Evolutionary conservation across 2,329 filamentous ascomycete species (phyloP).

Genomic region (Pseudonectria foliicola): DNA sequence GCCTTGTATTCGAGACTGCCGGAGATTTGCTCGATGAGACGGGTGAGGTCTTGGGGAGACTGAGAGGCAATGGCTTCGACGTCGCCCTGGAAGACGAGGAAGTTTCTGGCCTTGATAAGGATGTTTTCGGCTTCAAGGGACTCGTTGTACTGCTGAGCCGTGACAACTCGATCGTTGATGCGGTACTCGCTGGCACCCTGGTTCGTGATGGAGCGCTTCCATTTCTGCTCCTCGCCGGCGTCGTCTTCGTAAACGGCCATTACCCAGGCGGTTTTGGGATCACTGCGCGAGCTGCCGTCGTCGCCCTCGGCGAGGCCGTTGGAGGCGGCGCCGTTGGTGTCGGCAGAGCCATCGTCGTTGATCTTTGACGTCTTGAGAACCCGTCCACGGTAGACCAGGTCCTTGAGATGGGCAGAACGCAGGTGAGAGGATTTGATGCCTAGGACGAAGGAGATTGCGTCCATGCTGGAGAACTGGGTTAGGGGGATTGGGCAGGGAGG

Average conservation of each 20-base stretch:
- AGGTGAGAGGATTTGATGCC: constrained; percentile 98
- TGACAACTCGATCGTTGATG: constrained; percentile 88
- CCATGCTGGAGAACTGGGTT: constrained; percentile 60
- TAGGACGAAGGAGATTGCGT: constrained; percentile 97
- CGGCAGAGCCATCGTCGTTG: constrained; percentile 79
- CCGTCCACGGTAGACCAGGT: constrained; percentile 91
- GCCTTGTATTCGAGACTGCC: constrained; percentile 91
- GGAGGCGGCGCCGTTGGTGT: constrained; percentile 47
- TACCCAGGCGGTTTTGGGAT: constrained; percentile 95
- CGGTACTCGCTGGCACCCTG: constrained; percentile 89
- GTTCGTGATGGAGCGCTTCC: constrained; percentile 91
- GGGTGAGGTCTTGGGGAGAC: constrained; percentile 86
- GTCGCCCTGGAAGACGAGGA: constrained; percentile 96
- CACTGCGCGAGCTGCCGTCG: constrained; percentile 61
- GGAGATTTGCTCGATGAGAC: constrained; percentile 94
- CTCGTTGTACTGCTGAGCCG: constrained; percentile 87
- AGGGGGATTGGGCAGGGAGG: constrained; percentile 1
- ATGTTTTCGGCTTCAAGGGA: constrained; percentile 91
- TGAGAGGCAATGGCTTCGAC: constrained; percentile 96
- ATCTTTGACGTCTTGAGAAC: constrained; percentile 89
- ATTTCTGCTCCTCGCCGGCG: constrained; percentile 86
- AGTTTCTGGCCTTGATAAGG: constrained; percentile 94
- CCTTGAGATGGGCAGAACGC: constrained; percentile 85
- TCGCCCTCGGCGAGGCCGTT: constrained; percentile 57
- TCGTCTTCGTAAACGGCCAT: constrained; percentile 99